Base-by-base conservation (phyloP, 345 rosid species). In the Limnanthes douglasii region DNA sequence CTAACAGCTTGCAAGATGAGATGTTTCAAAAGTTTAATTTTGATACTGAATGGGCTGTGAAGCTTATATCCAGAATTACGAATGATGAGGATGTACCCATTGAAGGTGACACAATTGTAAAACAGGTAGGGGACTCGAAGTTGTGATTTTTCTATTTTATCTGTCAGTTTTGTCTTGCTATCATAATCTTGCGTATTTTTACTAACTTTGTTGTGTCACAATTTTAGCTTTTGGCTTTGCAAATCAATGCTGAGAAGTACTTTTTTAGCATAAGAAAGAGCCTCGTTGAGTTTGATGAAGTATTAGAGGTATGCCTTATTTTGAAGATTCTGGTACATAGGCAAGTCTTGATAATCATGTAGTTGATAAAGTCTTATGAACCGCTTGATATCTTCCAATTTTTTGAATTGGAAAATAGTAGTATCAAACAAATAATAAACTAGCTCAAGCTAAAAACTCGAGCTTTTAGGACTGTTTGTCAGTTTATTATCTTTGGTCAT, bases 241-340 rank as follows among this genome's bases (percentile, higher is more conserved):
- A 86, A 69, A 69, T 82, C 54, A 86, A 78, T 59, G 86, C 75
- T 8, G 97, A 86, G 75, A 86, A 86, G 71, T 78, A 72, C 60
- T 82, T 70, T 60, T 86, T 86, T 57, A 68, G 80, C 48, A 66
- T 78, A 51, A 78, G 97, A 54, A 86, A 86, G 65, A 72, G 81
- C 79, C 71, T 86, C 35, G 97, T 82, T 26, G 97, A 78, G 64
- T 86, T 86, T 51, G 97, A 86, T 53, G 97, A 86, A 73, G 97
- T 86, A 31, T 44, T 86, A 55, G 94, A 86, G 88, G 97, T 82
- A 73, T 20, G n/a, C n/a, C n/a, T n/a, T n/a, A n/a, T n/a, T n/a
- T n/a, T n/a, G n/a, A n/a, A n/a, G n/a, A n/a, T n/a, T n/a, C n/a
- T n/a, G n/a, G n/a, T n/a, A n/a, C n/a, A n/a, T n/a, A n/a, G n/a